A percentile compares a stretch with the other conserved stretches of the same genome.
Evolutionary conservation across 208 protist genomes (phyloP).

Genomic region (Crithidia acanthocephali): DNA sequence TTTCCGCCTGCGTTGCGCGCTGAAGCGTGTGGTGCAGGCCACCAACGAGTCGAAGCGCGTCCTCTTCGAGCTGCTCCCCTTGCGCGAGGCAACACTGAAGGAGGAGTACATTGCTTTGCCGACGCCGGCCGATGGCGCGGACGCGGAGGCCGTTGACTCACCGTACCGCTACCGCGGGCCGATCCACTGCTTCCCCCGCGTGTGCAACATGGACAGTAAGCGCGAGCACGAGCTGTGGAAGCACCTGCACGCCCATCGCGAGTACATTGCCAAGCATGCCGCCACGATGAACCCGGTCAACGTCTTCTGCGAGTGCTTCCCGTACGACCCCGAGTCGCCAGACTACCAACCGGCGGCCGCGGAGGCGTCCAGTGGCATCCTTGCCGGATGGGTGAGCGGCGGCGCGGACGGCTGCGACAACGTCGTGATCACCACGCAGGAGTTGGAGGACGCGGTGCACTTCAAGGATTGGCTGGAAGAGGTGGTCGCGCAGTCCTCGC

Average conservation of each 20-base stretch:
- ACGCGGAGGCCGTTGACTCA: slow-evolving; percentile 14
- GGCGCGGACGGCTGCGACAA: slow-evolving; percentile 54
- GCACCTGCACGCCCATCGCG: slow-evolving; percentile 51
- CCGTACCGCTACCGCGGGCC: slow-evolving; percentile 72
- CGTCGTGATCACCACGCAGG: slow-evolving; percentile 52
- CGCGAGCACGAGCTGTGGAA: slow-evolving; percentile 69
- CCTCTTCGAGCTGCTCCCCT: slow-evolving; percentile 47
- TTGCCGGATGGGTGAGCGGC: slow-evolving; percentile 67
- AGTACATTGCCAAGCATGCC: slow-evolving; percentile 67
- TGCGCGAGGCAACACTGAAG: slow-evolving; percentile 51
- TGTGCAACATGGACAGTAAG: slow-evolving; percentile 71
- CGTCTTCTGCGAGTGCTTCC: slow-evolving; percentile 76
- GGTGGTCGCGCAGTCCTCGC: slow-evolving; percentile 76
- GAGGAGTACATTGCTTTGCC: slow-evolving; percentile 76
- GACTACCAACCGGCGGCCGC: slow-evolving; percentile 2
- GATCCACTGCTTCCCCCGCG: slow-evolving; percentile 68
- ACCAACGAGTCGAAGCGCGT: slow-evolving; percentile 32
- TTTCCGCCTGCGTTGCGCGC: slow-evolving; percentile 41
- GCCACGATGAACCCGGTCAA: slow-evolving; percentile 71
- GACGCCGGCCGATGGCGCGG: slow-evolving; percentile 20
- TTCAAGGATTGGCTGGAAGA: slow-evolving; percentile 83
- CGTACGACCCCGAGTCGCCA: slow-evolving; percentile 41
- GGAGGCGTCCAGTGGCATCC: slow-evolving; percentile 2
- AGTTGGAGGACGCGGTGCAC: slow-evolving; percentile 39
- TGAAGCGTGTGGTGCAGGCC: slow-evolving; percentile 52